Evolutionary conservation across 2,329 filamentous ascomycete species (phyloP).

Genomic region (Calonectria pseudoturangicola): DNA sequence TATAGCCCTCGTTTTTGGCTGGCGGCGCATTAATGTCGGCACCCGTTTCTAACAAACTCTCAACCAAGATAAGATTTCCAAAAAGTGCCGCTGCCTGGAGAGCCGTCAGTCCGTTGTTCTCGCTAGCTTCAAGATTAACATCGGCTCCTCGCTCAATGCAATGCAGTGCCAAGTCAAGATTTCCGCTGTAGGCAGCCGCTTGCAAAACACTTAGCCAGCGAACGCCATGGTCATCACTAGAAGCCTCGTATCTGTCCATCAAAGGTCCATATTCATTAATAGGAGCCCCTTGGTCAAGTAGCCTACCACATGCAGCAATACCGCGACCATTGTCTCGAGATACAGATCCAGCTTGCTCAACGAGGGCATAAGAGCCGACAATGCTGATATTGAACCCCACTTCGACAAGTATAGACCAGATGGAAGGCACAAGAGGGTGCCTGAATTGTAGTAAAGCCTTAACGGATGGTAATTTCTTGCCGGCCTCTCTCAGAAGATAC

Average conservation of each 20-base stretch:
- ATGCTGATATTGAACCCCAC: neutral
- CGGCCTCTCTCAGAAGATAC: neutral
- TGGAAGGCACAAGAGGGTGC: neutral
- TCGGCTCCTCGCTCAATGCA: neutral
- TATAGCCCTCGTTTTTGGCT: neutral
- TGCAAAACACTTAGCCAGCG: constrained; percentile 1
- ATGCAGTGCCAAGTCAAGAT: neutral
- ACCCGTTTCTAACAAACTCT: constrained; percentile 13
- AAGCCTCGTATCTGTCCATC: neutral
- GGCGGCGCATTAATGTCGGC: constrained; percentile 1
- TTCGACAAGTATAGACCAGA: constrained; percentile 4
- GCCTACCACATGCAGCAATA: neutral
- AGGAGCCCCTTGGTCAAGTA: constrained; percentile 14
- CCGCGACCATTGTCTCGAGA: neutral
- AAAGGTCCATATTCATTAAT: constrained; percentile 17
- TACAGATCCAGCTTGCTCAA: neutral
- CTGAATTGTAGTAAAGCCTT: neutral
- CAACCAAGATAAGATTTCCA: neutral
- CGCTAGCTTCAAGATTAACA: neutral
- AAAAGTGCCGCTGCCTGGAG: constrained; percentile 12
- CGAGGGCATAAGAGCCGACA: neutral
- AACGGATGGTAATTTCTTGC: neutral
- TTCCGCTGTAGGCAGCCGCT: neutral
- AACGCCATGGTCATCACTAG: neutral
- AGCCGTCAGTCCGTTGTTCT: neutral